Conservation (phyloP, 345 rosid genomes). For the Sonneratia caseolaris region DNA sequence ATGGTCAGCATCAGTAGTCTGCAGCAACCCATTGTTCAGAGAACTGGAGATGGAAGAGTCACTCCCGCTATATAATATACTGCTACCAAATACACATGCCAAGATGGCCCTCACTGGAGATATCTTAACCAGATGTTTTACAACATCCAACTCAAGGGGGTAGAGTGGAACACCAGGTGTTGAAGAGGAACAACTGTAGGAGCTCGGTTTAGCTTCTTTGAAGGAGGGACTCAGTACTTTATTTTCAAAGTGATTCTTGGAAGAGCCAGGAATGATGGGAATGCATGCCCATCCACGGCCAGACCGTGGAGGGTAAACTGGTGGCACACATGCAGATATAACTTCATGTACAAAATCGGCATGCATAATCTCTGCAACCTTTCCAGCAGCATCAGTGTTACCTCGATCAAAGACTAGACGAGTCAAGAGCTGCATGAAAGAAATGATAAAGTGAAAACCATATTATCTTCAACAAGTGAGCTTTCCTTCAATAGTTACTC, state of each 20-base stretch:
- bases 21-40: conserved; percentile 45
- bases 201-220: conserved; percentile 65
- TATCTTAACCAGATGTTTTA: conserved; percentile 82
- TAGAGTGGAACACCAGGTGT: conserved; percentile 71
- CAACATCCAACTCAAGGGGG: conserved; percentile 86
- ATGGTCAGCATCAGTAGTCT: conserved; percentile 62
- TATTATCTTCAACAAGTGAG: neutral
- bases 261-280: conserved; percentile 54
- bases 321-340: conserved; percentile 94
- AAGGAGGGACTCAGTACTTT: conserved; percentile 58
- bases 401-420: conserved; percentile 91
- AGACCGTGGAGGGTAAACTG: conserved; percentile 90
- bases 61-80: conserved; percentile 65
- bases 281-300: conserved; percentile 98
- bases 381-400: conserved; percentile 94
- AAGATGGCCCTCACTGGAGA: conserved; percentile 91
- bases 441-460: neutral
- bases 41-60: conserved; percentile 63
- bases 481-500: neutral
- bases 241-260: conserved; percentile 44
- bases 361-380: conserved; percentile 90
- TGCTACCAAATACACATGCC: conserved; percentile 95
- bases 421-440: conserved; percentile 69
- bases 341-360: conserved; percentile 98
- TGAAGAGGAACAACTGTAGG: conserved; percentile 59